Evolutionary conservation across 257 asterid genomes (phyloP).

Genomic region (Ophiorrhiza pumila): DNA sequence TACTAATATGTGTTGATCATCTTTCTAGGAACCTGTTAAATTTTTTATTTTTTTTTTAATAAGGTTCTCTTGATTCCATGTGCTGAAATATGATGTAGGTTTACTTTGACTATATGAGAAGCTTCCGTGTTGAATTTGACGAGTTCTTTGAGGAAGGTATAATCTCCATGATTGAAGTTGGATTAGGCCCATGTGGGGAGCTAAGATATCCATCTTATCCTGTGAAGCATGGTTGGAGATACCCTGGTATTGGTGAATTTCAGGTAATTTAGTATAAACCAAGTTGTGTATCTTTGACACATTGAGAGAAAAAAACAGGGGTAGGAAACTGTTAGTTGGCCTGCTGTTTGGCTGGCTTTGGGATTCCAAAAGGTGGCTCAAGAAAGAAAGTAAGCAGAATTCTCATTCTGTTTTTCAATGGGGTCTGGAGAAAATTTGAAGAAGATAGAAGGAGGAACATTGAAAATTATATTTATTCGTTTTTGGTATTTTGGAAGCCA

Average conservation of each 20-base stretch:
- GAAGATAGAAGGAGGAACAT: background rate
- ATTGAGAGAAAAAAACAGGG: background rate
- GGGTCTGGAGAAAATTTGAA: background rate
- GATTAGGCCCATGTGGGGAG: slow-evolving; percentile 94
- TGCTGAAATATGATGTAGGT: slow-evolving; percentile 53
- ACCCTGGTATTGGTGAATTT: slow-evolving; percentile 92
- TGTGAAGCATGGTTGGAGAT: slow-evolving; percentile 88
- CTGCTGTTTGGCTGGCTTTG: background rate
- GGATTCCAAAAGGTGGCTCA: background rate
- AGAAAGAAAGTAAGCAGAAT: background rate
- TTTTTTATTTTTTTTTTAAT: background rate
- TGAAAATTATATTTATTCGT: background rate
- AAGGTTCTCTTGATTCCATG: slow-evolving; percentile 2
- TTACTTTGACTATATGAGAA: slow-evolving; percentile 88
- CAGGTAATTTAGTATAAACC: slow-evolving; percentile 46
- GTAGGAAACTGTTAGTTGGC: background rate
- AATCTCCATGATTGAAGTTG: slow-evolving; percentile 69
- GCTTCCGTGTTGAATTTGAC: slow-evolving; percentile 81
- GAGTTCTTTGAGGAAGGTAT: slow-evolving; percentile 70
- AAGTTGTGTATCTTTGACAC: background rate
- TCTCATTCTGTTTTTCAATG: background rate
- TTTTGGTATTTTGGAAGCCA: background rate
- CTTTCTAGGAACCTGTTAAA: background rate
- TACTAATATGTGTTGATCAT: background rate
- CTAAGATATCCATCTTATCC: slow-evolving; percentile 80